These are phyloP conservation scores for Avena sativa DNA, from an alignment of 176 grass and related monocot genomes.

Conservation along the genomic window DNA sequence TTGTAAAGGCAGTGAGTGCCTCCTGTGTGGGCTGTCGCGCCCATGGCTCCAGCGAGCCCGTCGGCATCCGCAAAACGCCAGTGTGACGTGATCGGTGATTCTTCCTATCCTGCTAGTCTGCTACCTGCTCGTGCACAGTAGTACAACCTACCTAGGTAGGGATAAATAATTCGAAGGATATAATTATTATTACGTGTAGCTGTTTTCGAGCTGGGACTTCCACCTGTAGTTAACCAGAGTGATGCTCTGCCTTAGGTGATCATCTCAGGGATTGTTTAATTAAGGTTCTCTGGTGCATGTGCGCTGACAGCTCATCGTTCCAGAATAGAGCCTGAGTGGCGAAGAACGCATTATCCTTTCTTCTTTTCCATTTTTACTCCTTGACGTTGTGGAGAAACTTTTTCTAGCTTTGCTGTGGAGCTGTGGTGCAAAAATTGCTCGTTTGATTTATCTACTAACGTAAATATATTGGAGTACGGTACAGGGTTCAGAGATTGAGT, in stretches of 20 bases:
- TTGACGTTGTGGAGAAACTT: neutral
- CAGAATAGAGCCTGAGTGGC: neutral
- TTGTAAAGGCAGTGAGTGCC: no score
- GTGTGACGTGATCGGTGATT: no score
- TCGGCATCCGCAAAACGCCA: no score
- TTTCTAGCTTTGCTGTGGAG: no score
- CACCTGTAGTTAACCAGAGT: neutral
- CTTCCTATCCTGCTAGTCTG: no score
- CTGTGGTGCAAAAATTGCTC: no score
- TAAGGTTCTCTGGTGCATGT: constrained; percentile 32
- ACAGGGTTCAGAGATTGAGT: neutral
- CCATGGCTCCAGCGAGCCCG: no score
- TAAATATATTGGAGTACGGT: no score
- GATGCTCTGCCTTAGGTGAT: neutral
- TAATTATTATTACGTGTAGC: neutral
- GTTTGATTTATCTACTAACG: no score
- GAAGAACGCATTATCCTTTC: neutral
- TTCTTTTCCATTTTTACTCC: neutral
- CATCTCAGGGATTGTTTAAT: constrained; percentile 22
- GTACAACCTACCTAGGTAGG: neutral
- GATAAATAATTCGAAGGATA: no score
- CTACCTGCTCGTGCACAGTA: no score
- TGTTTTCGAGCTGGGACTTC: neutral
- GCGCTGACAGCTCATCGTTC: constrained; percentile 39
- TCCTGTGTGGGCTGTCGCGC: no score